phyloP scores from a whole-genome alignment of 116 monocot species.

The Phalaenopsis hybrid region DNA sequence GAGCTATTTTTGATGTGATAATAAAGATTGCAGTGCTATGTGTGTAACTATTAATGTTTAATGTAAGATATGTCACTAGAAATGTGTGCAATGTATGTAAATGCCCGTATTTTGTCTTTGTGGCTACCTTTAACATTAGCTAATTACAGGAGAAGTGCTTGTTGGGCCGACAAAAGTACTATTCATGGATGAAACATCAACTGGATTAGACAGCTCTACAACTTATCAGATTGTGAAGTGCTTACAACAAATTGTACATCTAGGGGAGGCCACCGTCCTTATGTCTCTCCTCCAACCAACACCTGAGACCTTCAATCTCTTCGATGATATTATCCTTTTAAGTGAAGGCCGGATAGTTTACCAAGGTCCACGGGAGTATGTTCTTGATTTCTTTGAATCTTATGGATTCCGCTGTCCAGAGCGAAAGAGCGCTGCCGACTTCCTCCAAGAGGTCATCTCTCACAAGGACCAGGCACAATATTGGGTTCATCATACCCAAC shows the following conservation, averaged over 20 bases:
- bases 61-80: too few relatives aligned
- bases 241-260: slow-evolving; percentile 42
- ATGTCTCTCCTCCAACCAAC: slow-evolving; percentile 77
- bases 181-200: slow-evolving; percentile 88
- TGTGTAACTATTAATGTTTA: too few relatives aligned
- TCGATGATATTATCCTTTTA: slow-evolving; percentile 70
- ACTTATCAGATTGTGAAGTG: slow-evolving; percentile 73
- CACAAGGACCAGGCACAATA: slow-evolving; percentile 52
- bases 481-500: slow-evolving; percentile 26
- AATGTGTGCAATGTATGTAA: too few relatives aligned
- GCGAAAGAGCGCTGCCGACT: slow-evolving; percentile 68
- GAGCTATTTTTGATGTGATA: too few relatives aligned
- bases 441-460: slow-evolving; percentile 67
- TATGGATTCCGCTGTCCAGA: slow-evolving; percentile 66
- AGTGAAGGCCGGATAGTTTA: slow-evolving; percentile 66
- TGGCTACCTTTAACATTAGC: neutral
- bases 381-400: slow-evolving; percentile 63
- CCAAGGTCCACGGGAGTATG: slow-evolving; percentile 62
- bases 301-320: slow-evolving; percentile 73
- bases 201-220: slow-evolving; percentile 78
- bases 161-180: slow-evolving; percentile 59
- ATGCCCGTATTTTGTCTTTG: too few relatives aligned
- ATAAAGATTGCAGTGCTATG: too few relatives aligned
- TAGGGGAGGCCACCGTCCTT: slow-evolving; percentile 47
- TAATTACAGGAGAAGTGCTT: slow-evolving; percentile 37